Evolutionary conservation across 306 rosid genomes (phyloP), one percentile per base, ranked within the genome.

Genomic region (Ochetophila trinervis): DNA sequence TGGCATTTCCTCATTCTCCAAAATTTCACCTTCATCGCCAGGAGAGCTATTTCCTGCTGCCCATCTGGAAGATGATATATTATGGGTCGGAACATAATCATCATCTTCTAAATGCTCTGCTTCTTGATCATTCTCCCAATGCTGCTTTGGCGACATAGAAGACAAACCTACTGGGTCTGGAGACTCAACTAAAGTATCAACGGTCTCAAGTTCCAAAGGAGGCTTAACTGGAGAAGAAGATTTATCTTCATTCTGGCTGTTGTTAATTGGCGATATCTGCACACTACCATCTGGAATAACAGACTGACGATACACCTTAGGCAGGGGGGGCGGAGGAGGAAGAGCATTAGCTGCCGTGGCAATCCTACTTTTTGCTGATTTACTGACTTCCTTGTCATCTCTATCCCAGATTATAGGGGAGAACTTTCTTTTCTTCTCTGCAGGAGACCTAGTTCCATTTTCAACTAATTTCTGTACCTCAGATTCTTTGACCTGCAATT

Each of bases 31-130:
- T 80, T 86, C 97, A 67, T 90, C 96, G n/a, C 73, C 86, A 7
- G 99, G 96, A 56, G 96, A 90, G 67, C 66, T 82, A 75, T 84
- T 86, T 57, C 91, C 96, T 56, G 87, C 91, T 32, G 96, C 99
- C 99, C 97, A 90, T 79, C 97, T 83, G 18, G 99, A 94, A 76
- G 99, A 94, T 0, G 95, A 94, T 72, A 94, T 88, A 76, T 88
- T 80, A 21, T 78, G 81, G 23, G 91, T 82, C 0, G 99, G 90
- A 36, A 81, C 84, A 72, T 80, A 80, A 65, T 84, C 92, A 57
- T 90, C 99, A 62, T 88, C 86, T 45, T 83, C 89, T 32, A 51
- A 67, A 55, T 80, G 85, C 62, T 83, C 90, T 57, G 78, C 77
- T 67, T 77, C 95, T 47, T 15, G 74, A 67, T 69, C 77, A 59